Conservation (phyloP, 768 basidiomycete genomes). For the Antrodiella citrinella region DNA sequence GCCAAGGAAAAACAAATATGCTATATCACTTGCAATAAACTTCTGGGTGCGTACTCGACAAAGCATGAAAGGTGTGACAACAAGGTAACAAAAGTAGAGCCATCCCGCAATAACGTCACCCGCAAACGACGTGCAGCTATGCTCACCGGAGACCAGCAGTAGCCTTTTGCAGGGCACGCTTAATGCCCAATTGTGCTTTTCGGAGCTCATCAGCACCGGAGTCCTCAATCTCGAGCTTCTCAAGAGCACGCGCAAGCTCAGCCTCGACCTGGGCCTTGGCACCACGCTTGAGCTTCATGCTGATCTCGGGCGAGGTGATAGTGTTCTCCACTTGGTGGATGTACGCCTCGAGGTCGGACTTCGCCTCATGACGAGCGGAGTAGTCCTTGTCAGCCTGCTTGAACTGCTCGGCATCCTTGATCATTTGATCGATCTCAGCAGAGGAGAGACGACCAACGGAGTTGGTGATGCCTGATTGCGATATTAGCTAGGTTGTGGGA, state of each 20-base stretch:
- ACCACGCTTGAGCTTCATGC: constrained; percentile 98
- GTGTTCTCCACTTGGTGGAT: constrained; percentile 95
- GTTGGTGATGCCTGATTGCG: constrained; percentile 80
- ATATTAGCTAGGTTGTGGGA: constrained; percentile 11
- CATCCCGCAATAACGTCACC: background rate
- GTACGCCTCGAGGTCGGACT: constrained; percentile 96
- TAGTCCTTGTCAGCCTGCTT: constrained; percentile 97
- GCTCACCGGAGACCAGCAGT: constrained; percentile 79
- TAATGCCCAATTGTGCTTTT: constrained; percentile 92
- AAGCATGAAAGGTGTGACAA: background rate
- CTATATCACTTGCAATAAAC: background rate
- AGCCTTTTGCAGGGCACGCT: constrained; percentile 97
- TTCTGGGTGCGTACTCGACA: background rate
- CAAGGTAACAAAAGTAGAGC: background rate
- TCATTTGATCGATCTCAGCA: constrained; percentile 99
- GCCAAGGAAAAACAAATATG: background rate
- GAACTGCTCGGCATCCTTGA: constrained; percentile 98
- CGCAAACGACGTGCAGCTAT: background rate
- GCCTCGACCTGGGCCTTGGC: constrained; percentile 92
- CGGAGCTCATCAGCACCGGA: constrained; percentile 89
- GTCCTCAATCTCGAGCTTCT: constrained; percentile 98
- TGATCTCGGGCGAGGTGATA: constrained; percentile 93
- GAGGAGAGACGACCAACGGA: constrained; percentile 97
- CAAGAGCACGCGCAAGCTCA: constrained; percentile 95
- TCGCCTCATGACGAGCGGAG: constrained; percentile 95